Percentiles rank a stretch among this genome's conserved stretches.
Conservation (phyloP, 768 basidiomycete species). For the Naganishia onofrii region DNA sequence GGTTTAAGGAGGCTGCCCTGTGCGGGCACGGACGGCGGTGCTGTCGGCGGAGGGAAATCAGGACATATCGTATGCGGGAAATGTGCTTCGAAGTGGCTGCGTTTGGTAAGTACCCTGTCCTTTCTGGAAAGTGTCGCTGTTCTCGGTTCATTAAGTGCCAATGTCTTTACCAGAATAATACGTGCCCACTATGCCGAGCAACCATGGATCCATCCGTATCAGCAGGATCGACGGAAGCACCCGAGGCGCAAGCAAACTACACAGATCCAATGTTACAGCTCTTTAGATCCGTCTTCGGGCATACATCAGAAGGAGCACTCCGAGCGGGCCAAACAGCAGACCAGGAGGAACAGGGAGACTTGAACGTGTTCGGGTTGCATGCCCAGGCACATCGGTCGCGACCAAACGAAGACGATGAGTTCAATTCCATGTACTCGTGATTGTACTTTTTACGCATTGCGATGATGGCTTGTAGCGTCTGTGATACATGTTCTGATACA, state of each 20-base stretch:
- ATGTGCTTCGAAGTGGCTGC: conserved; percentile 30
- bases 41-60: not conserved
- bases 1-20: conserved; percentile 30
- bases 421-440: conserved; percentile 18
- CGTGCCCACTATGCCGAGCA: conserved; percentile 27
- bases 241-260: not conserved
- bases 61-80: conserved; percentile 32
- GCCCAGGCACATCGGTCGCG: not conserved
- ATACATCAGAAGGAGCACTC: not conserved
- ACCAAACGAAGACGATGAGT: conserved; percentile 17
- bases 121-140: not conserved
- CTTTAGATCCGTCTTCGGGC: conserved; percentile 18
- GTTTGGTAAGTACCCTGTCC: conserved; percentile 18
- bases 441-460: not conserved
- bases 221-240: not conserved
- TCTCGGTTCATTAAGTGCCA: not conserved
- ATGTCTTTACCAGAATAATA: conserved; percentile 26
- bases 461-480: no score
- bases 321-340: not conserved
- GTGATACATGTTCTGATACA: no score
- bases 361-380: not conserved
- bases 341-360: not conserved
- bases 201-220: conserved; percentile 19
- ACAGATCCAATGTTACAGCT: conserved; percentile 15
- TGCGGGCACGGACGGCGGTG: not conserved